Base-by-base conservation (phyloP, 805 yeast genomes). In the Candida gorgasii region DNA sequence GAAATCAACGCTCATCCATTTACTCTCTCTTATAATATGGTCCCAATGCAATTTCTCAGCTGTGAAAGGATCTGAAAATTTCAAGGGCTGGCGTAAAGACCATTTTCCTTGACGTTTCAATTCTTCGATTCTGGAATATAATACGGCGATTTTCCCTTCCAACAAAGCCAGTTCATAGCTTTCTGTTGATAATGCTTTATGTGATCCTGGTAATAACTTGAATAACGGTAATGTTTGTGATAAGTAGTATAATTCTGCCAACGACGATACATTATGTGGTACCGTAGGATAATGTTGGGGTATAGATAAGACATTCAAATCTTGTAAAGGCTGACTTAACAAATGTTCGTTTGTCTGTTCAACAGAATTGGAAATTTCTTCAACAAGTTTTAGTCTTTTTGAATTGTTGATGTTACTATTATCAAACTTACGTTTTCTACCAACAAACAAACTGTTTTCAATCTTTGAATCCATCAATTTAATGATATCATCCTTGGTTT, bases 91-190 rank as follows among this genome's bases (percentile, higher is more conserved):
- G 40, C 95, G 74, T 40, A 93, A 68, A 16, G 96, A 84, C 98
- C 99, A 93, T 53, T 86, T 82, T 2, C 87, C 86, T 44, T 84
- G 84, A 36, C 95, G 72, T 59, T 89, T 88, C 48, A 93, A 72
- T 59, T 92, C 98, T 57, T 92, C 98, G 36, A 93, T 90, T 47
- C 98, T 73, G 1, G 95, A 85, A 53, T 89, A 86, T 14, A 89
- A 80, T 8, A 89, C 97, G 0, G 95, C 87, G 2, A 92, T 82
- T 58, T 90, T 86, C 3, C 97, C 96, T 58, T 93, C 99, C 11
- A 88, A 77, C 24, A 90, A 67, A 0, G 96, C 87, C 53, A 85
- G 78, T 56, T 89, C 95, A 63, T 80, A 93, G 43, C 86, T 80
- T 39, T 88, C 92, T 0, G 98, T 86, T 23, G 89, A 80, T 28